A percentile compares a stretch with the other conserved stretches of the same genome.
Conservation (phyloP, 2,329 filamentous ascomycete species). For the Aureobasidium namibiae region DNA sequence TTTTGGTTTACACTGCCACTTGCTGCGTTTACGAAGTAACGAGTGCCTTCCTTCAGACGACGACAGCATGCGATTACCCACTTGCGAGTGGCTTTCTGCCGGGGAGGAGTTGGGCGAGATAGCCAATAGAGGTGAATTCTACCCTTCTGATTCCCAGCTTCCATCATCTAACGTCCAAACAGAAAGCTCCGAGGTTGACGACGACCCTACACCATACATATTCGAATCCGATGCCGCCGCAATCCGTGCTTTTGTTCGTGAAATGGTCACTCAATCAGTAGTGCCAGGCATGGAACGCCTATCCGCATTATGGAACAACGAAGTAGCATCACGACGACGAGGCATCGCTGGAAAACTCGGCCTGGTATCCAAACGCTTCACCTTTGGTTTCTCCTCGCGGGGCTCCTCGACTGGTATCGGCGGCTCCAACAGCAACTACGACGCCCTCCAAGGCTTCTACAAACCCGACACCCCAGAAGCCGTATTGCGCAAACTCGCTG, state of each 20-base stretch:
- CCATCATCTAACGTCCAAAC: constrained; percentile 15
- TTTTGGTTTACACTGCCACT: constrained; percentile 89
- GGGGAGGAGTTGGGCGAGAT: constrained; percentile 75
- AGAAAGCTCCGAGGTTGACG: constrained; percentile 55
- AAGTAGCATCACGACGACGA: constrained; percentile 81
- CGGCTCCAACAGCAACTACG: constrained; percentile 61
- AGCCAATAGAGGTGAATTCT: constrained; percentile 46
- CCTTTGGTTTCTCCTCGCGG: constrained; percentile 64
- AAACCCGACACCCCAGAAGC: constrained; percentile 77
- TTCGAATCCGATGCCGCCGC: constrained; percentile 89
- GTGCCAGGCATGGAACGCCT: constrained; percentile 94
- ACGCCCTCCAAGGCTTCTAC: constrained; percentile 71
- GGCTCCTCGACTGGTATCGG: constrained; percentile 47
- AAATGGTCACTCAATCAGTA: constrained; percentile 91
- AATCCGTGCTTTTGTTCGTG: constrained; percentile 80
- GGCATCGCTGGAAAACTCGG: constrained; percentile 91
- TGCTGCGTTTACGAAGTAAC: constrained; percentile 74
- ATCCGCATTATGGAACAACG: constrained; percentile 90
- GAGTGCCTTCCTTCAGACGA: constrained; percentile 86
- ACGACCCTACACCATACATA: constrained; percentile 67
- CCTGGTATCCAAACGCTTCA: constrained; percentile 84
- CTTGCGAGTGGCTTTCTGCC: constrained; percentile 83
- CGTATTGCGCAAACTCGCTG: constrained; percentile 83
- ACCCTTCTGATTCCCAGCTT: neutral
- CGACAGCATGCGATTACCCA: constrained; percentile 73